Base-by-base conservation (phyloP, 1,284 basidiomycete genomes). In the Apiotrichum akiyoshidainum region DNA sequence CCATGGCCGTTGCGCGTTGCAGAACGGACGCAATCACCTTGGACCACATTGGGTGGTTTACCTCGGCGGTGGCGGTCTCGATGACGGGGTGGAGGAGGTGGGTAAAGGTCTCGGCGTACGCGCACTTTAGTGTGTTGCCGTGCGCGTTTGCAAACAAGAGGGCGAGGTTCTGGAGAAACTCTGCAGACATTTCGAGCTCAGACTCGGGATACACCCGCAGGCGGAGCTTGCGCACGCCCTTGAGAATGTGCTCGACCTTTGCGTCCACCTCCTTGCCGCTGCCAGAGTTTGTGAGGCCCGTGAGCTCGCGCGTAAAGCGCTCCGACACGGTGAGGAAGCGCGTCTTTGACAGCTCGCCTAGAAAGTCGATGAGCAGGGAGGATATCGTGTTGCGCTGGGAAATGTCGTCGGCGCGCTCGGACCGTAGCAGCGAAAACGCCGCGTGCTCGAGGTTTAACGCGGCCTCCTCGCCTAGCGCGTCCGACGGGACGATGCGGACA, bases 31-130 rank as follows among this genome's bases (percentile, higher is more conserved):
- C 88, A 48, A 96, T 88, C 0, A 92, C 92, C 72, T 91, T 92
- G 2, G 87, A 88, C 94, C 94, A 98, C 57, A 88, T 83, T 0
- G 94, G 94, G 73, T 96, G 90, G 69, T 97, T 96, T 50, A 95
- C 91, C 79, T 98, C 94, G 1, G 92, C 94, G 73, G 95, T 92
- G 0, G 92, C 94, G 31, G 89, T 92, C 86, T 93, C 91, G 59
- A 89, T 89, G 42, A 97, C 91, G 0, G 91, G 90, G 78, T 96
- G 90, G 47, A 98, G 75, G 14, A 97, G 76, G 47, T 86, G 82
- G 4, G 86, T 83, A 42, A 98, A 80, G 0, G 87, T 87, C 64
- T 96, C 90, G 1, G 91, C 89, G 72, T 94, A 96, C 2, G 88
- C 86, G 17, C 83, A 83, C 78, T 97, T 97, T 60, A 97, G 80